Conservation (phyloP, 257 asterid species). For the Solanum bukasovii region DNA sequence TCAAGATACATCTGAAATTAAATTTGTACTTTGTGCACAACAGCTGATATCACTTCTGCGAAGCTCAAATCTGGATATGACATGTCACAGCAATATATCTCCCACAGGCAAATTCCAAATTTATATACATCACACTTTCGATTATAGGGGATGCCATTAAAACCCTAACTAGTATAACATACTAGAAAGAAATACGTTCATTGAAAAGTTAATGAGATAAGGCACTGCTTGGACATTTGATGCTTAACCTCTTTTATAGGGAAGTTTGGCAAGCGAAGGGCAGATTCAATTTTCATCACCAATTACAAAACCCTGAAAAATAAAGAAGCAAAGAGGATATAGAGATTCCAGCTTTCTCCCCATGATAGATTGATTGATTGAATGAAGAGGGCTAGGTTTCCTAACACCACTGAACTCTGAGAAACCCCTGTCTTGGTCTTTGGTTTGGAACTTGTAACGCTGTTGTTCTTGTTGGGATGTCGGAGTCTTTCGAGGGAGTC, state of each 20-base stretch:
- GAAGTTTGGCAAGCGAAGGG: background rate
- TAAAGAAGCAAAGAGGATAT: background rate
- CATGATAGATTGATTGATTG: background rate
- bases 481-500: background rate
- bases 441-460: background rate
- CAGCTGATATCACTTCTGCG: conserved; percentile 76
- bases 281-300: background rate
- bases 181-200: background rate
- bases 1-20: background rate
- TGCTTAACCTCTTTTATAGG: background rate
- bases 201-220: background rate
- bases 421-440: background rate
- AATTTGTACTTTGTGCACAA: conserved; percentile 15
- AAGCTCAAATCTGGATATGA: conserved; percentile 80
- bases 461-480: background rate
- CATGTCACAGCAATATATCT: conserved; percentile 85
- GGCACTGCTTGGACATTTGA: background rate
- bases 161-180: conserved; percentile 32
- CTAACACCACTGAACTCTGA: background rate
- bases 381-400: background rate
- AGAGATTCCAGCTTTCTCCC: background rate
- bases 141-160: conserved; percentile 74
- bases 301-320: background rate
- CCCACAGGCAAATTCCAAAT: conserved; percentile 87
- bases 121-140: conserved; percentile 84